These are phyloP conservation scores for Monosporascus sp. DNA, from an alignment of 2,329 filamentous ascomycete genomes.

Conservation along the genomic window DNA sequence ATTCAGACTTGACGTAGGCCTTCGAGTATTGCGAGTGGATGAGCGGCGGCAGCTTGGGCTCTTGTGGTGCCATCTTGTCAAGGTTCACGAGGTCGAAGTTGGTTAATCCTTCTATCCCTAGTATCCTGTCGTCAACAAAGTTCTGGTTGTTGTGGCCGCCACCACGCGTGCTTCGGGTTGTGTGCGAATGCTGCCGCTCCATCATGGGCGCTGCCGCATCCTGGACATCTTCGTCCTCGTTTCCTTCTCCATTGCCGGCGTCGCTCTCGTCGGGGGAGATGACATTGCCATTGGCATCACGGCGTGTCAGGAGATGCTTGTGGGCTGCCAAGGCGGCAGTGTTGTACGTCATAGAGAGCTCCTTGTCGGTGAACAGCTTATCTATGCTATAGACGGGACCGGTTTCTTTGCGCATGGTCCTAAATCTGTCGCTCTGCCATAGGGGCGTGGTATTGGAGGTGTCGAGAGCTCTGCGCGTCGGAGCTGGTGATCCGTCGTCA, in stretches of 20 bases:
- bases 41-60: conserved; percentile 54
- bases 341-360: conserved; percentile 62
- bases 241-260: conserved; percentile 45
- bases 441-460: conserved; percentile 53
- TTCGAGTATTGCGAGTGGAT: conserved; percentile 56
- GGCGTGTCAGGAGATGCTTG: conserved; percentile 56
- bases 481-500: conserved; percentile 59
- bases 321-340: conserved; percentile 57
- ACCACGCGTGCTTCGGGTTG: conserved; percentile 57
- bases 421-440: conserved; percentile 57
- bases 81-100: conserved; percentile 58
- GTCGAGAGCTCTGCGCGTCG: conserved; percentile 51
- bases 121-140: conserved; percentile 51
- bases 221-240: conserved; percentile 43
- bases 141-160: conserved; percentile 45
- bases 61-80: conserved; percentile 48
- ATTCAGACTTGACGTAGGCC: conserved; percentile 49
- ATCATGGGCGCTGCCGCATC: conserved; percentile 50
- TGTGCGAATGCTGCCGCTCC: conserved; percentile 60
- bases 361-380: conserved; percentile 66
- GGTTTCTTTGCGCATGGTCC: conserved; percentile 48
- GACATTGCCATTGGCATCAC: conserved; percentile 44
- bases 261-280: conserved; percentile 50
- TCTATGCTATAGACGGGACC: conserved; percentile 61
- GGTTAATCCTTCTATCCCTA: conserved; percentile 55